Evolutionary conservation across 1,284 basidiomycete species (phyloP), one percentile per base, ranked within the genome.

Genomic region (Leccinum solheimii): DNA sequence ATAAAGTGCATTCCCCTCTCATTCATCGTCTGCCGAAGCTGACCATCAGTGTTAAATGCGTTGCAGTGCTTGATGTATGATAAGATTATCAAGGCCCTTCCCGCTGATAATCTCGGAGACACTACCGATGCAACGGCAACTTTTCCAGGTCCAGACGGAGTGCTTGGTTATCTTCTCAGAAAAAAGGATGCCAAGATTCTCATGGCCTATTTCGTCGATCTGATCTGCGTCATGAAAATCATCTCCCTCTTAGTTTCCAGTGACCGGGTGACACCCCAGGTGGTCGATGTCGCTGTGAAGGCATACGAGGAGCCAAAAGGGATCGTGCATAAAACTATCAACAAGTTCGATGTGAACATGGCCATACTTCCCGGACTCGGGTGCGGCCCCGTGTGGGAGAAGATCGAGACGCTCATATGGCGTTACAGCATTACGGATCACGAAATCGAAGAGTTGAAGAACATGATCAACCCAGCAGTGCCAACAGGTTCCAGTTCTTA

Each of bases 151-250:
- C 43, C 43, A 11, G 43, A 45, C 19, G 43, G 43, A 45, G 43
- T 45, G 6, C 43, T 45, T 21, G 43, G 10, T 16, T 26, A 21
- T 23, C 13, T 23, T n/a, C 50, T 6, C 10, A 67, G 65, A 5
- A 56, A 45, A 16, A 45, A 21, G n/a, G 64, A 56, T 10, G 60
- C 65, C 14, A 62, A 62, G 30, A 32, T 57, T n/a, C 36, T 75
- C 23, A 75, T 72, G 65, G 56, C 36, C 30, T 72, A 68, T 49
- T 67, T 73, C 45, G 64, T 72, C 9, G 61, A 71, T 40, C 38
- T 72, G 34, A 66, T 64, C 8, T 65, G 64, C 26, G 50, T 72
- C 53, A 65, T 73, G 69, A 64, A 71, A 49, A 38, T 21, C n/a
- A 26, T 69, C 30, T 71, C 67, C 49, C 40, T 69, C 21, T 8